Evolutionary conservation across 2,329 filamentous ascomycete species (phyloP).

Genomic region (Curvularia sp.): DNA sequence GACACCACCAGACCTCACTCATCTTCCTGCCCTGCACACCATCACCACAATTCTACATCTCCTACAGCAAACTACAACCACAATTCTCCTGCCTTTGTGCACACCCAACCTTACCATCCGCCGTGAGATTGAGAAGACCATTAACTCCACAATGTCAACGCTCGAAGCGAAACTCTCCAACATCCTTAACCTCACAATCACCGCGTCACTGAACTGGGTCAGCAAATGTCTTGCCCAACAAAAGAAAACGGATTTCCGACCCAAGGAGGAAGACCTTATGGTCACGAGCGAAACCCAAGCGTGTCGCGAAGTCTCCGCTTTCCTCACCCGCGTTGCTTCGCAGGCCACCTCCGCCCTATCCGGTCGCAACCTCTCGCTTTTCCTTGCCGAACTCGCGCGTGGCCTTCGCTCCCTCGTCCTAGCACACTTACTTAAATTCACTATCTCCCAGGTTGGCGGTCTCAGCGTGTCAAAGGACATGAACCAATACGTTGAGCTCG

Average conservation of each 20-base stretch:
- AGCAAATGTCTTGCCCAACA: conserved; percentile 75
- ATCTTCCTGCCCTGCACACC: conserved; percentile 78
- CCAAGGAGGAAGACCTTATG: conserved; percentile 69
- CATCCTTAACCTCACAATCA: conserved; percentile 72
- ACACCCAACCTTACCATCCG: conserved; percentile 89
- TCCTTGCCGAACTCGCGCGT: conserved; percentile 83
- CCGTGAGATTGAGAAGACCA: conserved; percentile 85
- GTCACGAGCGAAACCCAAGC: conserved; percentile 71
- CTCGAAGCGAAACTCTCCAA: conserved; percentile 85
- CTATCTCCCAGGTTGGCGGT: conserved; percentile 89
- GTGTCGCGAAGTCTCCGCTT: conserved; percentile 80
- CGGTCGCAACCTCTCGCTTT: conserved; percentile 80
- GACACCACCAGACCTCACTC: conserved; percentile 84
- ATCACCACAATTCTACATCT: conserved; percentile 90
- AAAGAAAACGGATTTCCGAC: conserved; percentile 88
- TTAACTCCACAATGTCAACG: conserved; percentile 72
- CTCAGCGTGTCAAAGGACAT: conserved; percentile 97
- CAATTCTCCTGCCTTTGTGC: conserved; percentile 87
- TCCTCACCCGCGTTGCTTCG: conserved; percentile 72
- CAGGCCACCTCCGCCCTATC: conserved; percentile 74
- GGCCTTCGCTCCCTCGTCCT: conserved; percentile 80
- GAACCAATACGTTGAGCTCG: conserved; percentile 85
- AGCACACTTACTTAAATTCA: conserved; percentile 93
- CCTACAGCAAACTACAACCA: conserved; percentile 90
- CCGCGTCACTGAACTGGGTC: conserved; percentile 79